These are phyloP conservation scores for Monoraphidium neglectum DNA, from an alignment of 139 green algal genomes.

Conservation along the genomic window DNA sequence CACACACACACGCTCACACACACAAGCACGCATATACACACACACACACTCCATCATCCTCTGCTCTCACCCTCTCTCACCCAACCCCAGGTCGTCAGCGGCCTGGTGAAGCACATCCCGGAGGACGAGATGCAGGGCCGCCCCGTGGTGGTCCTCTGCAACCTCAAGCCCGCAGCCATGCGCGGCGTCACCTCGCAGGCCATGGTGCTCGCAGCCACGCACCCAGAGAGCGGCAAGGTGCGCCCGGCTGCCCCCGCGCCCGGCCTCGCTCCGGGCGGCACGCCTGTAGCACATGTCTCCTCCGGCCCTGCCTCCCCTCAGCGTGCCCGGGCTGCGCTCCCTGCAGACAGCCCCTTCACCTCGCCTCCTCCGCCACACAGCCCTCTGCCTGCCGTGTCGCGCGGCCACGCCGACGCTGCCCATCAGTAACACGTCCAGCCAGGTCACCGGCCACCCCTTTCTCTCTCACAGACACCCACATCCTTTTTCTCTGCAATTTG, in stretches of 20 bases:
- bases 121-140: constrained; percentile 73
- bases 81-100: constrained; percentile 84
- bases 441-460: too few relatives aligned
- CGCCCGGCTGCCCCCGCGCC: neutral
- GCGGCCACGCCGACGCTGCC: too few relatives aligned
- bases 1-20: too few relatives aligned
- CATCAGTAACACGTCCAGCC: too few relatives aligned
- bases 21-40: too few relatives aligned
- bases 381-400: too few relatives aligned
- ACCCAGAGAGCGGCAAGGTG: constrained; percentile 63
- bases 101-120: constrained; percentile 92
- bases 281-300: neutral
- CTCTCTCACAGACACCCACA: too few relatives aligned
- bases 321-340: too few relatives aligned
- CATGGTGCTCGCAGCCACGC: constrained; percentile 91
- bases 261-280: neutral
- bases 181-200: constrained; percentile 75
- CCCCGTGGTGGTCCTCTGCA: constrained; percentile 82
- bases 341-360: too few relatives aligned
- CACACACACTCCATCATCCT: neutral
- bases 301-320: too few relatives aligned
- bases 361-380: too few relatives aligned
- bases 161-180: constrained; percentile 96
- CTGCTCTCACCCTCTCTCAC: constrained; percentile 17
- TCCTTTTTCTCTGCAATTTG: too few relatives aligned